These are phyloP conservation scores for Perkinsus marinus DNA, from an alignment of 169 alveolate species.

Conservation along the genomic window DNA sequence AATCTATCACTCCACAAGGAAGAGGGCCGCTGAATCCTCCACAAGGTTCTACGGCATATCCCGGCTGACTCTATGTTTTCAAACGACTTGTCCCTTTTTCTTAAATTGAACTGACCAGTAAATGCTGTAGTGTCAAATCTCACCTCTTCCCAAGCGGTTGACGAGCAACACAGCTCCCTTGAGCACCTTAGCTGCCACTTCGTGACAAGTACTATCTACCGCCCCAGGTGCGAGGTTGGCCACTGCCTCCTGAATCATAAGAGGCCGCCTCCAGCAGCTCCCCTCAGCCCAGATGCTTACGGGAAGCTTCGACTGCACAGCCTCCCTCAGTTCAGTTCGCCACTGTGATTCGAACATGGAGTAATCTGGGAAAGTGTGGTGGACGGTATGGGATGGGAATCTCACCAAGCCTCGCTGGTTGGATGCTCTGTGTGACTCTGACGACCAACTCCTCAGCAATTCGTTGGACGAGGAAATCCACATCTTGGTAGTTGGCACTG, in stretches of 20 bases:
- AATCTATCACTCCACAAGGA: neutral
- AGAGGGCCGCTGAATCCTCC: neutral
- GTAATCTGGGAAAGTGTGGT: too few relatives aligned
- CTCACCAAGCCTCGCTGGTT: too few relatives aligned
- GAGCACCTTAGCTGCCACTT: neutral
- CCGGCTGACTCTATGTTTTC: too few relatives aligned
- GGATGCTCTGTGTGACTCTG: too few relatives aligned
- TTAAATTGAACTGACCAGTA: neutral
- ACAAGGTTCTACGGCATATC: too few relatives aligned
- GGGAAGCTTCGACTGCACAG: neutral
- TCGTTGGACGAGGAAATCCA: too few relatives aligned
- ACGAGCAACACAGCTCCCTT: neutral
- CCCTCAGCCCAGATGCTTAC: too few relatives aligned
- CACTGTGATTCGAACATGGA: neutral
- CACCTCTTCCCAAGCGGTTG: neutral
- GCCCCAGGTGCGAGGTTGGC: neutral
- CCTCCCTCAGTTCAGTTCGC: neutral
- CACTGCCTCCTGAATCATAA: neutral
- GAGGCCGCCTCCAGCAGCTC: neutral
- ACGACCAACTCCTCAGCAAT: too few relatives aligned
- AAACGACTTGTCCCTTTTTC: too few relatives aligned
- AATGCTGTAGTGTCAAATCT: neutral
- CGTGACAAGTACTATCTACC: neutral
- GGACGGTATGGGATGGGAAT: too few relatives aligned
- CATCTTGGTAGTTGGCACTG: too few relatives aligned